Conservation (phyloP, 2,329 filamentous ascomycete species). For the Chaetomiaceae sp. region DNA sequence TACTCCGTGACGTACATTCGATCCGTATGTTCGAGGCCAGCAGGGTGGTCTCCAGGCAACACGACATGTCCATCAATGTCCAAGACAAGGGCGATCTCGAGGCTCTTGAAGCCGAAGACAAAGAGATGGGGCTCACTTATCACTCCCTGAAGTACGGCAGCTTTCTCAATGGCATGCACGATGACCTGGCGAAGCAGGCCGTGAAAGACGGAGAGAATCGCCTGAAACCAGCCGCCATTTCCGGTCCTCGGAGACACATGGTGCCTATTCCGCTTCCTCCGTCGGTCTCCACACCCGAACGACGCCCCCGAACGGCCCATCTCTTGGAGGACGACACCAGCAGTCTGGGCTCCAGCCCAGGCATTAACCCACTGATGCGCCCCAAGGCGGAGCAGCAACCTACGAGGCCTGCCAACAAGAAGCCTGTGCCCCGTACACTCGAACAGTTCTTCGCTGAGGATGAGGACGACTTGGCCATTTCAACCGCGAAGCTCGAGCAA, state of each 20-base stretch:
- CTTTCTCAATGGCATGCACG: constrained; percentile 15
- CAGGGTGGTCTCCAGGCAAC: constrained; percentile 1
- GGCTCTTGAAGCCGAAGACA: constrained; percentile 14
- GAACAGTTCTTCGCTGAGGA: constrained; percentile 20
- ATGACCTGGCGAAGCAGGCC: constrained; percentile 9
- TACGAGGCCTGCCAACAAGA: constrained; percentile 2
- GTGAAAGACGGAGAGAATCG: constrained; percentile 9
- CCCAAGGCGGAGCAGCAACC: constrained; percentile 6
- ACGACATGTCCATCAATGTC: not conserved
- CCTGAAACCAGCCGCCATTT: not conserved
- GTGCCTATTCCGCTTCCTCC: constrained; percentile 11
- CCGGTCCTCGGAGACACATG: constrained; percentile 4
- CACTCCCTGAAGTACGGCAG: constrained; percentile 15
- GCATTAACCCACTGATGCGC: constrained; percentile 3
- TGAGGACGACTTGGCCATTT: constrained; percentile 15
- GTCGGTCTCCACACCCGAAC: constrained; percentile 4
- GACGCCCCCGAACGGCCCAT: constrained; percentile 1
- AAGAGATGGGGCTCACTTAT: constrained; percentile 16
- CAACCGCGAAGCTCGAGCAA: constrained; percentile 15
- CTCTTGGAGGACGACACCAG: constrained; percentile 3
- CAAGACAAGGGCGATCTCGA: constrained; percentile 9
- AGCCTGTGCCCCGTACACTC: not conserved
- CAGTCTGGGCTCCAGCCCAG: constrained; percentile 2
- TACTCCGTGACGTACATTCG: constrained; percentile 15
- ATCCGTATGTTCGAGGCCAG: constrained; percentile 7